Evolutionary conservation across 306 rosid genomes (phyloP), one percentile per base, ranked within the genome.

Genomic region (Cercis canadensis): DNA sequence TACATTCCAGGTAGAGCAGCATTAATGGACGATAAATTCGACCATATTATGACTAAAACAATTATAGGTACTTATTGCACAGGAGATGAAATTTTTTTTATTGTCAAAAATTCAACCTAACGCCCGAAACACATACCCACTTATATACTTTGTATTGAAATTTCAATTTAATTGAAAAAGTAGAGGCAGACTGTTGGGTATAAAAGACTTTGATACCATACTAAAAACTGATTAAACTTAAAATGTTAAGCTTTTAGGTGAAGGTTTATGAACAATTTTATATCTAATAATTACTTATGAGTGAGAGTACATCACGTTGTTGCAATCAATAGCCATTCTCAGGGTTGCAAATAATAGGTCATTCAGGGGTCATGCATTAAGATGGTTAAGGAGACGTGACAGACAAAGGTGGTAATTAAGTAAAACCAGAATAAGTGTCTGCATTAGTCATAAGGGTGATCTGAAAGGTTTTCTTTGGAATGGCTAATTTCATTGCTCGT

Each of bases 371-470:
- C 8, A 33, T 43, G 37, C 21, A 16, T n/a, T 33, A 45, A 1
- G 17, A 41, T 74, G 44, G 58, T 44, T 64, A 40, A 52, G 17
- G 75, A 40, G 39, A 44, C 58, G 41, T 43, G 29, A 21, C 0
- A 41, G 11, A 3, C 3, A 53, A 33, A 40, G 65, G 3, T 49
- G 45, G 49, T 33, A 70, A 78, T n/a, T 36, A n/a, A 56, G 63
- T 32, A 60, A 63, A 54, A 64, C 68, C 17, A 68, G 65, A 77
- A 8, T 17, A 49, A 52, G 52, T 53, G 43, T 65, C 49, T 51
- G 31, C 44, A 65, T 60, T 57, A 75, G 59, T 80, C 73, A 90
- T 78, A 90, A 57, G 61, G 97, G 97, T 65, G n/a, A n/a, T n/a
- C n/a, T n/a, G n/a, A n/a, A n/a, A n/a, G n/a, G n/a, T n/a, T n/a